These are phyloP conservation scores for Dictyostelium brefeldianum DNA, from an alignment of 78 protist species.

Conservation along the genomic window DNA sequence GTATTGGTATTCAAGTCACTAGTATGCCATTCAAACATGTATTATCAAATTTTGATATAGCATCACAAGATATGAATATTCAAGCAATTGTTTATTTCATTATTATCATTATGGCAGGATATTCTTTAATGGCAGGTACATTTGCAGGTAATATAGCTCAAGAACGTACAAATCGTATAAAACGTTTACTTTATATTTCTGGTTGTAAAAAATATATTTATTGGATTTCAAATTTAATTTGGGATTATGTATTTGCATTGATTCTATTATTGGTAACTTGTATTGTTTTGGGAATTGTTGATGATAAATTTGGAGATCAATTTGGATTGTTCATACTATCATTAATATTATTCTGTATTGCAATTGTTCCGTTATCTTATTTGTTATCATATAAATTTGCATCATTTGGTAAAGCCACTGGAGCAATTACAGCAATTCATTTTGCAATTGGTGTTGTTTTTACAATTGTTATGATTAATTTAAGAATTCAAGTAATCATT, in stretches of 20 bases:
- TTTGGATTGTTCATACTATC: conserved; percentile 47
- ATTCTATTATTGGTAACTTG: not conserved
- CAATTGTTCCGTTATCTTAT: conserved; percentile 48
- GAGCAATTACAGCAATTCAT: conserved; percentile 48
- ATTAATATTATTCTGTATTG: not conserved
- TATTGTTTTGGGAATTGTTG: not conserved
- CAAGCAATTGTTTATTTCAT: conserved; percentile 46
- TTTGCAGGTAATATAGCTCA: conserved; percentile 51
- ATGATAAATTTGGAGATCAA: conserved; percentile 16
- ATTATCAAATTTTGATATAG: not conserved
- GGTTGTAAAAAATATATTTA: conserved; percentile 58
- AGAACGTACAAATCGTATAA: conserved; percentile 34
- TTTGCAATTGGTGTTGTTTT: conserved; percentile 30
- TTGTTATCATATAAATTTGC: conserved; percentile 29
- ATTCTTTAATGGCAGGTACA: conserved; percentile 67
- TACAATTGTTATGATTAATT: not conserved
- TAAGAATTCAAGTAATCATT: not conserved
- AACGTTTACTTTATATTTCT: conserved; percentile 47
- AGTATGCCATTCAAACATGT: conserved; percentile 48
- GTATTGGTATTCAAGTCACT: conserved; percentile 9
- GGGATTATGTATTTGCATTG: conserved; percentile 65
- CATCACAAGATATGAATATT: not conserved
- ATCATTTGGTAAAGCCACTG: conserved; percentile 54
- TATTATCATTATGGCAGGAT: conserved; percentile 44
- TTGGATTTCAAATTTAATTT: conserved; percentile 59